A percentile compares a stretch with the other conserved stretches of the same genome.
Evolutionary conservation across 768 basidiomycete genomes (phyloP).

Genomic region (Lyophyllum decastes): DNA sequence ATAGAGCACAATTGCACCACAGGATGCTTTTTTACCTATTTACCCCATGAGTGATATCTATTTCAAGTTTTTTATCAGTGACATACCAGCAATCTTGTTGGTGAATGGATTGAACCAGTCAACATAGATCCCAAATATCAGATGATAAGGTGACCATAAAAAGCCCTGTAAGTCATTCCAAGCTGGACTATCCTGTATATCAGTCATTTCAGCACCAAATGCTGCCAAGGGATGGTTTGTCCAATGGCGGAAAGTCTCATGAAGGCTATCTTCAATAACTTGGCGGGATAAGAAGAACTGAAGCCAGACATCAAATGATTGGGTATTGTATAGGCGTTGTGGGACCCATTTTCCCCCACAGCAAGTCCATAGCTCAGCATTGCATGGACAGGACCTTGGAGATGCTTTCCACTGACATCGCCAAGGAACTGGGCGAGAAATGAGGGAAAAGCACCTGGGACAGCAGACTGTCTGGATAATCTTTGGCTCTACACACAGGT

Average conservation of each 20-base stretch:
- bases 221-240: constrained; percentile 4
- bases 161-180: constrained; percentile 20
- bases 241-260: constrained; percentile 13
- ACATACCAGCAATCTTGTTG: constrained; percentile 22
- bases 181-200: constrained; percentile 28
- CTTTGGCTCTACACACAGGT: constrained; percentile 12
- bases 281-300: constrained; percentile 24
- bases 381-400: neutral
- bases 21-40: constrained; percentile 19
- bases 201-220: constrained; percentile 15
- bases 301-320: constrained; percentile 20
- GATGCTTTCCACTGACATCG: neutral
- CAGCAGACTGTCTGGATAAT: no score
- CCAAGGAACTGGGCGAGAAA: constrained; percentile 14
- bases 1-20: constrained; percentile 28
- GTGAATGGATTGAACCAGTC: constrained; percentile 38
- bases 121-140: constrained; percentile 28
- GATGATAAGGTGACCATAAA: constrained; percentile 11
- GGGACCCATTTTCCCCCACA: neutral
- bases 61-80: constrained; percentile 21
- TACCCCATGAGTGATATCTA: neutral
- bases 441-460: constrained; percentile 12
- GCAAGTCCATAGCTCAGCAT: neutral
- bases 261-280: constrained; percentile 19
- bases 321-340: neutral